Evolutionary conservation across 176 grass and related monocot genomes (phyloP), one percentile per base, ranked within the genome.

Genomic region (Rhynchospora tenuis): DNA sequence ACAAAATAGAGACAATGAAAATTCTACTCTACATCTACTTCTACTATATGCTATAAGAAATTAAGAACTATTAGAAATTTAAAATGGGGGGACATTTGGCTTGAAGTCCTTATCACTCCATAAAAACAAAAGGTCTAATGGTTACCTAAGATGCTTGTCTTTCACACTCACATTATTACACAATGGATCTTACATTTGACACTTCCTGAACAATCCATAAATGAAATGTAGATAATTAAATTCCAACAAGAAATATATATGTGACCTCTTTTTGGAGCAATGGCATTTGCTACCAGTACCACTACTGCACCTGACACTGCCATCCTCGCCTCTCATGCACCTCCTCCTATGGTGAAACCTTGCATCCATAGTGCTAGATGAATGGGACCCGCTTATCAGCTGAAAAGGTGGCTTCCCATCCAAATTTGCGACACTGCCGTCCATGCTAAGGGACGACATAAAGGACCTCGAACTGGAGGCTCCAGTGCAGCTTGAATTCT

Each of bases 251-350:
- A 63, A 29, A 57, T 28, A 56, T 59, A 83, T 9, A 28, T 47
- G 83, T 45, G 64, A 99, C 97, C 97, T 99, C 90, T 99, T 99
- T 83, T 99, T 99, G 0, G 97, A 83, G 87, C 97, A 99, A 74
- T 96, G 93, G 58, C 97, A 99, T 55, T 89, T 91, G 74, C 60
- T 86, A 51, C 90, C 87, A 5, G 88, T 51, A 68, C 59, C 61
- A 51, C 59, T 65, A 67, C 61, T 82, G 10, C 97, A 99, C 20
- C 90, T 90, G 60, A 93, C 86, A 80, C 80, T 90, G 52, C 91
- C 93, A 80, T 99, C 89, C 83, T 92, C 90, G 6, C 63, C 84
- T 80, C 44, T 87, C n/a, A 79, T 46, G 15, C 97, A 99, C 80
- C 84, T 93, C 76, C 70, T 98, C 88, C 88, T 90, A 9, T 88